A percentile compares a stretch with the other conserved stretches of the same genome.
These are phyloP conservation scores for Dichotomopilus funicola DNA, from an alignment of 2,329 filamentous ascomycete species.

Conservation along the genomic window DNA sequence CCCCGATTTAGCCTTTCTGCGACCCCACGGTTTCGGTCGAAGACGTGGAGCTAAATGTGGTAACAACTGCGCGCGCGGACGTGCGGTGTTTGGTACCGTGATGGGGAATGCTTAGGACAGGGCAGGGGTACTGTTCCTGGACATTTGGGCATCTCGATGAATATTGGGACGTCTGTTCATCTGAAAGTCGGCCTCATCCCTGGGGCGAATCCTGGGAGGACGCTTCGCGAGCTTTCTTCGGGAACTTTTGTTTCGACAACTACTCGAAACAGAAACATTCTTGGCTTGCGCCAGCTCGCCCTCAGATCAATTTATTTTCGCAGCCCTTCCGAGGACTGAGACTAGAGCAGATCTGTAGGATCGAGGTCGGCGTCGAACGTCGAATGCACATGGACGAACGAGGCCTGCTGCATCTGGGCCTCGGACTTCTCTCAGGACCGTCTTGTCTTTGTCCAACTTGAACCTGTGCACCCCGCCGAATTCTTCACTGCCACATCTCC, in stretches of 20 bases:
- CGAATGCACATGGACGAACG: neutral
- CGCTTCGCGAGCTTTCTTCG: neutral
- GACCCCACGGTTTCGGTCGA: conserved; percentile 1
- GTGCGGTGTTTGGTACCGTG: no score
- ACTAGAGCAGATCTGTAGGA: no score
- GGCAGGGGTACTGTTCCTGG: no score
- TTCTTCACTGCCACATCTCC: neutral
- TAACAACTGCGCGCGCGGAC: no score
- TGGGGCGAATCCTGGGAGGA: neutral
- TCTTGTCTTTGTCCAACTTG: conserved; percentile 1
- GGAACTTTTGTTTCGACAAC: neutral
- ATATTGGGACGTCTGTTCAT: no score
- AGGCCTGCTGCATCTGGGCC: conserved; percentile 2
- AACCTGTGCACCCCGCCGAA: neutral
- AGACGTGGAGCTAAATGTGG: neutral
- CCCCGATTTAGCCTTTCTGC: conserved; percentile 3
- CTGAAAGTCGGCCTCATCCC: no score
- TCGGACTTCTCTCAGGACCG: neutral
- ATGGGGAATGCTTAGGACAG: no score
- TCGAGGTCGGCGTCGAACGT: neutral
- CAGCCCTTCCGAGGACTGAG: neutral
- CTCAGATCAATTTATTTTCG: neutral
- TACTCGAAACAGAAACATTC: conserved; percentile 1
- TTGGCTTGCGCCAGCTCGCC: neutral
- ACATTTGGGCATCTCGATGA: no score